Evolutionary conservation across 306 rosid genomes (phyloP), one percentile per base, ranked within the genome.

Genomic region (Casuarina cunninghamiana): DNA sequence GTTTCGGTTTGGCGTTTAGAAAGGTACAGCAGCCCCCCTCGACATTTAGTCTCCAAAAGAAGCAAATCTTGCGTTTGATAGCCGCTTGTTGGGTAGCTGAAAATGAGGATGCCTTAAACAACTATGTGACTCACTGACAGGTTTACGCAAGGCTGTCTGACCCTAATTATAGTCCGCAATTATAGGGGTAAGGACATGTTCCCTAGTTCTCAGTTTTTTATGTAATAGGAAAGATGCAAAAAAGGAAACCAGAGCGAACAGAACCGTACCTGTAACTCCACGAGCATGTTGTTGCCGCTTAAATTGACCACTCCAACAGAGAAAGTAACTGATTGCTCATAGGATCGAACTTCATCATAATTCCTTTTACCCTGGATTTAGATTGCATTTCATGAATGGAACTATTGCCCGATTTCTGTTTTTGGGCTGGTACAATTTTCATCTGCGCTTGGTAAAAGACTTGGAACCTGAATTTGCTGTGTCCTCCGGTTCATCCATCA

Each of bases 11-110:
- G 77, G 51, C 48, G 62, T 78, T 60, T 53, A 71, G 16, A 76
- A 72, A 60, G 80, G 75, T 62, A 16, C 3, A 44, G 10, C 71
- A 74, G 74, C 77, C 75, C 72, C 60, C 17, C 71, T 50, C 49
- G 77, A 70, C 78, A 26, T 84, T 32, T 82, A 74, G 41, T 69
- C 79, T 77, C 77, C 80, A 80, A 79, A 79, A 35, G 77, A 51
- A 73, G 87, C 63, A 80, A 88, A 54, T 78, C 80, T 32, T 60
- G 37, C 77, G 88, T 78, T 78, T 53, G 38, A 16, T 85, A 72
- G 83, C 75, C 49, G 57, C 83, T 80, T 48, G 82, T 85, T 61
- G 69, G 84, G 39, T 92, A 80, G 88, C 97, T 87, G 74, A 87
- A 84, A 79, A 79, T 83, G 83, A 84, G 81, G 93, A 94, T 90